Percentiles rank a stretch among this genome's conserved stretches.
These are phyloP conservation scores for Fusarium nisikadoi DNA, from an alignment of 2,329 filamentous ascomycete genomes.

Conservation along the genomic window DNA sequence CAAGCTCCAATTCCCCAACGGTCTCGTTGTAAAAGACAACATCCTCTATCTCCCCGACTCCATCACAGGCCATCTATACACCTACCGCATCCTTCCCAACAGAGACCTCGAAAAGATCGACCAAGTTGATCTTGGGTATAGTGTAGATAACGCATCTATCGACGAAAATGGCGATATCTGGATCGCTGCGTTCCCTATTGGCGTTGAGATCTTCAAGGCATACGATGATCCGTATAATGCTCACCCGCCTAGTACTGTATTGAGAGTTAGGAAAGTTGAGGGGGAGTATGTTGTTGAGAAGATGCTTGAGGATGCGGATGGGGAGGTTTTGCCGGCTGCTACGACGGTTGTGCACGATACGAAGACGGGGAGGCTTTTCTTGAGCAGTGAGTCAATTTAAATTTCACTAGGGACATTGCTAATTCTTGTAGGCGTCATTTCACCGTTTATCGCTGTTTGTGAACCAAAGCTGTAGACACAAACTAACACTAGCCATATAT, in stretches of 20 bases:
- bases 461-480: slow-evolving; percentile 23
- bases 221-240: slow-evolving; percentile 28
- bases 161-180: slow-evolving; percentile 39
- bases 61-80: slow-evolving; percentile 28
- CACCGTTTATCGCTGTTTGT: slow-evolving; percentile 38
- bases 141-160: slow-evolving; percentile 38
- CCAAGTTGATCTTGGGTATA: slow-evolving; percentile 10
- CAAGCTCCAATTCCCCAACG: slow-evolving; percentile 47
- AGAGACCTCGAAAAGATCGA: slow-evolving; percentile 22
- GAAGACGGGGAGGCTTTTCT: slow-evolving; percentile 37
- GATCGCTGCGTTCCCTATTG: slow-evolving; percentile 27
- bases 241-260: slow-evolving; percentile 4
- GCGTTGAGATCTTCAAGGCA: slow-evolving; percentile 16
- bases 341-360: slow-evolving; percentile 42
- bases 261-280: slow-evolving; percentile 12
- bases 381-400: slow-evolving; percentile 34
- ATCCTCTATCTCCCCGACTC: slow-evolving; percentile 48
- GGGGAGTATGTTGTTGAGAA: slow-evolving; percentile 34
- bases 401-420: neutral
- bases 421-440: slow-evolving; percentile 32
- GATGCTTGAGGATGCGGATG: slow-evolving; percentile 34
- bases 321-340: slow-evolving; percentile 29
- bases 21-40: slow-evolving; percentile 42
- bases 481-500: neutral
- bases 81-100: slow-evolving; percentile 14